These are phyloP conservation scores for Polyporus arcularius DNA, from an alignment of 768 basidiomycete genomes.

Conservation along the genomic window DNA sequence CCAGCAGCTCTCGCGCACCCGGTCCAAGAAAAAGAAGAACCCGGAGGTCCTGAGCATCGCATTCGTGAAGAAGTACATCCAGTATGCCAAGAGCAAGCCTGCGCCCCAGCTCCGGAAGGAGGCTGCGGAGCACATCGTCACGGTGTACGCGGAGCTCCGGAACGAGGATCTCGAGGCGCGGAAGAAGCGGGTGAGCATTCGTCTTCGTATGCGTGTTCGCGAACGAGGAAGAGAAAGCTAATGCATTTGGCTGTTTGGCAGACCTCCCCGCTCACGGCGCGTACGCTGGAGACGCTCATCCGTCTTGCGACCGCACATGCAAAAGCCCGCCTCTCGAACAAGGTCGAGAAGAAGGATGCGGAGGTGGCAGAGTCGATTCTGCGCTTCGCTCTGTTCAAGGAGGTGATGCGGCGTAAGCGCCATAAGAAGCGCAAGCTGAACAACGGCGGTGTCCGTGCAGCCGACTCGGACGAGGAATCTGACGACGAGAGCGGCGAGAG, in stretches of 20 bases:
- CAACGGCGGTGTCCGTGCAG: conserved; percentile 46
- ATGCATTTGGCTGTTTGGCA: conserved; percentile 30
- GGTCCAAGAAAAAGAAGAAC: conserved; percentile 60
- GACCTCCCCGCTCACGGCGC: conserved; percentile 97
- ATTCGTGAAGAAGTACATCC: conserved; percentile 98
- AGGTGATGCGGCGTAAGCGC: conserved; percentile 81
- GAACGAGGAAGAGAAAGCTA: neutral
- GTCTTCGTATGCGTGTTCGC: neutral
- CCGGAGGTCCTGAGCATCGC: conserved; percentile 88
- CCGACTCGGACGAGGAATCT: conserved; percentile 48
- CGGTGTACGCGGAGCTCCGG: conserved; percentile 86
- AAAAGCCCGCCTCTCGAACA: conserved; percentile 85
- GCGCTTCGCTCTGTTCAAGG: conserved; percentile 96
- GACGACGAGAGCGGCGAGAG: conserved; percentile 52
- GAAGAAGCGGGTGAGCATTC: conserved; percentile 69
- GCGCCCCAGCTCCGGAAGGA: conserved; percentile 88
- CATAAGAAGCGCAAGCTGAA: conserved; percentile 88
- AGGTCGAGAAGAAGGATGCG: conserved; percentile 85
- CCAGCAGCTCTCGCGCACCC: conserved; percentile 43
- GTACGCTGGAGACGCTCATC: conserved; percentile 97
- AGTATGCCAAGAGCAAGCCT: conserved; percentile 90
- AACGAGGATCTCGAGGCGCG: conserved; percentile 93
- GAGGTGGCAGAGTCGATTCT: conserved; percentile 91
- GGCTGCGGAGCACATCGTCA: conserved; percentile 92
- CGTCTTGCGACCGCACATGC: conserved; percentile 98